Conservation (phyloP, 345 rosid species). For the Citrus unshiu region DNA sequence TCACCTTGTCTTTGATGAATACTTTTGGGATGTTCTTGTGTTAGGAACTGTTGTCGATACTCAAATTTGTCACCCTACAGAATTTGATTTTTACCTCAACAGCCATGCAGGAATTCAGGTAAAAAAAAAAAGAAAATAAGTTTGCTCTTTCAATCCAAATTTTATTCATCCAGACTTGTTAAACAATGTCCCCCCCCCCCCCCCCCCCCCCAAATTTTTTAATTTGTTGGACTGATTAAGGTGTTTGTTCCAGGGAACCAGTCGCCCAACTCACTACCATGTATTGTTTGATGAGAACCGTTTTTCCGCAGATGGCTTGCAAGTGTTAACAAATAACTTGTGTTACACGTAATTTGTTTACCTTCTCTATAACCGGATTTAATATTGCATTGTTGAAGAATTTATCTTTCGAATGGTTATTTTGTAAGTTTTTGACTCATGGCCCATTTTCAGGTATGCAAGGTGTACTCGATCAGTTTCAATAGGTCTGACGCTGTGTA, state of each 20-base stretch:
- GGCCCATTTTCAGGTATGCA: constrained; percentile 41
- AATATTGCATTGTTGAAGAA: not conserved
- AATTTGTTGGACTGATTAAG: not conserved
- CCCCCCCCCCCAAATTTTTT: not conserved
- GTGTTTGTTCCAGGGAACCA: constrained; percentile 54
- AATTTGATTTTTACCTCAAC: constrained; percentile 73
- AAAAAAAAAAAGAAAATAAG: not conserved
- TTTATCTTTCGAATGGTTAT: not conserved
- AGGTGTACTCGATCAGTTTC: constrained; percentile 79
- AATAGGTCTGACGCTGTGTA: constrained; percentile 32
- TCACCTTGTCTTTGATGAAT: too few relatives aligned
- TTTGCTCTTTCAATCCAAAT: not conserved
- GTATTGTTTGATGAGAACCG: constrained; percentile 68
- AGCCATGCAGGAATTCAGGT: constrained; percentile 93
- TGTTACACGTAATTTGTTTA: constrained; percentile 63
- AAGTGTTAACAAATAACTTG: constrained; percentile 54
- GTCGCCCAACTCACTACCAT: constrained; percentile 72
- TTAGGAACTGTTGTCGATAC: constrained; percentile 87
- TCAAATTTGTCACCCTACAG: constrained; percentile 60
- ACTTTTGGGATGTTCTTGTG: too few relatives aligned
- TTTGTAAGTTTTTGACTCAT: not conserved
- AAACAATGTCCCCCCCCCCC: not conserved
- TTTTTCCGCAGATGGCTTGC: constrained; percentile 55
- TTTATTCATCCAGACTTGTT: not conserved
- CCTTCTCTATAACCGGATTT: not conserved